Evolutionary conservation across 2,329 filamentous ascomycete species (phyloP).

Genomic region (Penicillium sp.): DNA sequence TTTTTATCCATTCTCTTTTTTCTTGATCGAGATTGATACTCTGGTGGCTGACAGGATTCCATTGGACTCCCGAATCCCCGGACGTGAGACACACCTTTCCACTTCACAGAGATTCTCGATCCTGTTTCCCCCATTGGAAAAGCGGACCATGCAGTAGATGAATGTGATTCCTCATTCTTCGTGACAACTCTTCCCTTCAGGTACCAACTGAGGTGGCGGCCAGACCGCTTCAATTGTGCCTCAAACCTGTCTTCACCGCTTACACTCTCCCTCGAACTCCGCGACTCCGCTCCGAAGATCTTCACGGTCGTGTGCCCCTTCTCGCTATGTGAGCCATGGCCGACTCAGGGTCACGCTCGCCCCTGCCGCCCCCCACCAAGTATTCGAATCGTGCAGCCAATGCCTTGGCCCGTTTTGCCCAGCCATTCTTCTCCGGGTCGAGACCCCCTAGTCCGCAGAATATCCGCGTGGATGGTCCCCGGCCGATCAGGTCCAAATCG

Average conservation of each 20-base stretch:
- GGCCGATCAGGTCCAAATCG: constrained; percentile 35
- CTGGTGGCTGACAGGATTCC: too few species aligned
- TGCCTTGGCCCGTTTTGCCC: constrained; percentile 49
- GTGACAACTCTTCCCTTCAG: too few species aligned
- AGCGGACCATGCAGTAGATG: constrained; percentile 6
- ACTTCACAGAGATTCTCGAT: neutral
- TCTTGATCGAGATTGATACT: too few species aligned
- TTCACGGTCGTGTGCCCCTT: constrained; percentile 24
- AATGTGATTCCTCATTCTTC: constrained; percentile 11
- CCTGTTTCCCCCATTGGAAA: constrained; percentile 3
- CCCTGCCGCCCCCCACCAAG: constrained; percentile 33
- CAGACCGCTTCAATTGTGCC: constrained; percentile 7
- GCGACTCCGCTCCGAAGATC: constrained; percentile 5
- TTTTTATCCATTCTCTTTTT: too few species aligned
- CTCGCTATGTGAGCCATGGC: constrained; percentile 26
- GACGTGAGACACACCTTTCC: neutral
- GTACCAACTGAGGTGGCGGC: constrained; percentile 5
- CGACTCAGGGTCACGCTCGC: constrained; percentile 27
- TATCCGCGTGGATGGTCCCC: constrained; percentile 24
- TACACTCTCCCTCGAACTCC: constrained; percentile 9
- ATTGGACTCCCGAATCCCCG: neutral
- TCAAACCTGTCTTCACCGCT: neutral
- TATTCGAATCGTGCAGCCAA: constrained; percentile 42
- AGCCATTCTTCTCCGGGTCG: constrained; percentile 51
- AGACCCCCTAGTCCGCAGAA: constrained; percentile 50